Evolutionary conservation across 2,329 filamentous ascomycete genomes (phyloP), one percentile per base, ranked within the genome.

Genomic region (Pseudofabraea citricarpa): DNA sequence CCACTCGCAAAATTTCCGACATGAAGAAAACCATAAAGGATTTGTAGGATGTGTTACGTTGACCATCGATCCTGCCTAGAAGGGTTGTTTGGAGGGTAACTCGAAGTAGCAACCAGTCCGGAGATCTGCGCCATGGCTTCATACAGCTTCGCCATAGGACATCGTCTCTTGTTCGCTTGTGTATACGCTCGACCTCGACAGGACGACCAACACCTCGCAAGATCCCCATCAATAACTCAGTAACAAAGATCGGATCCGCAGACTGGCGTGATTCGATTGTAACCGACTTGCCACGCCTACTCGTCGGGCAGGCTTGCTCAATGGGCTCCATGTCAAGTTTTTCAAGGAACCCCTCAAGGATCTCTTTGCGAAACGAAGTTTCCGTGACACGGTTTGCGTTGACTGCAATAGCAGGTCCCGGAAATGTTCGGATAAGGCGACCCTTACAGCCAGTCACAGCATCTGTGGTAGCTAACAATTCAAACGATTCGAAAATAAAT

Each of bases 131-230:
- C 75, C 75, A 79, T 0, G 70, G 71, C 2, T 37, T 36, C 1
- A 45, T 47, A 10, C 46, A 40, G 46, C 55, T 39, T 2, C 50
- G 46, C 60, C 64, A 77, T 15, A 74, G 46, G 1, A 77, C 66
- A n/a, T 80, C 75, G 33, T 80, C 75, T 2, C 73, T 69, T 2
- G 71, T 73, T 19, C 72, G 63, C 45, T 80, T 81, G 36, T 48
- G 57, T 12, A 79, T 64, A 0, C 61, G 57, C 0, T 38, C 7
- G 0, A 50, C 50, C 0, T 54, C 10, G 9, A 45, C 44, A 0
- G 54, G 43, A 3, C 47, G 37, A 0, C 71, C 72, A 1, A 67
- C 44, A 4, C 66, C 60, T 7, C 56, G 56, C 2, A 77, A 51
- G 3, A 74, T 59, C 0, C 64, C 62, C 6, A 71, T 61, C 2